Percentiles rank a stretch among this genome's conserved stretches.
Conservation (phyloP, 306 rosid species). For the Mimosa pudica region DNA sequence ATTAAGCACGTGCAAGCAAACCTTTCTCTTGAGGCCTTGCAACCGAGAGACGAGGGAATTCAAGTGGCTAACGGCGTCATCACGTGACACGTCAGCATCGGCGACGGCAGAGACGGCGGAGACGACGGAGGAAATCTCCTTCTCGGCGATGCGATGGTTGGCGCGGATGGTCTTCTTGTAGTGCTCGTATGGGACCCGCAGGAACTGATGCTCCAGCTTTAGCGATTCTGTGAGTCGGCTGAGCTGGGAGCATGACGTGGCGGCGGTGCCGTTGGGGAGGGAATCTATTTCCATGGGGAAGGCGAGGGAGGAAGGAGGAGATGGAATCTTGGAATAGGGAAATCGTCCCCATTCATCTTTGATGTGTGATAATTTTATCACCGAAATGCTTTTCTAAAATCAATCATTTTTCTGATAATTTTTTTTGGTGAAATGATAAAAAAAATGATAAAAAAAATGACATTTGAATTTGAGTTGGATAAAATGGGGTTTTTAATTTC, state of each 20-base stretch:
- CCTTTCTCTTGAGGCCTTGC: constrained; percentile 97
- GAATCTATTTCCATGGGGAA: constrained; percentile 67
- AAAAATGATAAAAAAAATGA: too few species aligned
- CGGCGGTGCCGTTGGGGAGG: constrained; percentile 41
- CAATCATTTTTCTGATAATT: too few species aligned
- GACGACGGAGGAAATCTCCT: constrained; percentile 78
- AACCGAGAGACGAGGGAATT: constrained; percentile 82
- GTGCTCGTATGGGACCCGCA: constrained; percentile 94
- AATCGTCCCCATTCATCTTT: not conserved
- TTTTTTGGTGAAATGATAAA: too few species aligned
- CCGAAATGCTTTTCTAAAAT: too few species aligned
- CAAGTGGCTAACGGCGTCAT: constrained; percentile 79
- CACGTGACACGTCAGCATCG: constrained; percentile 48
- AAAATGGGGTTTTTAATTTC: too few species aligned
- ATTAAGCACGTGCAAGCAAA: too few species aligned
- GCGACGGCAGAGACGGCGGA: constrained; percentile 61
- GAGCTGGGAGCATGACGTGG: constrained; percentile 48
- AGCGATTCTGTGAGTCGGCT: constrained; percentile 67
- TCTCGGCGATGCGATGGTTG: constrained; percentile 82
- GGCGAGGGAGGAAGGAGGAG: constrained; percentile 15
- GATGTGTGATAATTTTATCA: not conserved
- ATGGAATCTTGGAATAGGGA: constrained; percentile 36
- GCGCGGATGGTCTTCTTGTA: constrained; percentile 95
- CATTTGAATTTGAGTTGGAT: too few species aligned
- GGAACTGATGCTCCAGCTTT: constrained; percentile 93